Percentiles rank a stretch among this genome's conserved stretches.
These are phyloP conservation scores for Solanum paucissectum DNA, from an alignment of 257 asterid genomes.

Conservation along the genomic window DNA sequence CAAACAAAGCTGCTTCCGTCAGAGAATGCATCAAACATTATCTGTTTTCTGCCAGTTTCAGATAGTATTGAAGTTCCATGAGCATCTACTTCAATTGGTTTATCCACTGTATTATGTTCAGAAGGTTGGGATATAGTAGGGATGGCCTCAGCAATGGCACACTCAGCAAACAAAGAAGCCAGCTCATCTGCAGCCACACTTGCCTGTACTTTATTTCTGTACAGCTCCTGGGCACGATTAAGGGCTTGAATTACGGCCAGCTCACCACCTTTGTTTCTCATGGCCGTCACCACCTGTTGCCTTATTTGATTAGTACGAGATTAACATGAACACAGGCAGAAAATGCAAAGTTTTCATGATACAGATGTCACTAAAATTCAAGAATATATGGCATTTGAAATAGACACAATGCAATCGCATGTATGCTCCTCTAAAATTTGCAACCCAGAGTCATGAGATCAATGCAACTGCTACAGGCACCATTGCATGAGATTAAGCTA, in stretches of 20 bases:
- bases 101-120: conserved; percentile 12
- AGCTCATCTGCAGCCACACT: conserved; percentile 77
- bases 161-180: conserved; percentile 81
- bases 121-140: conserved; percentile 30
- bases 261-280: conserved; percentile 76
- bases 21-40: conserved; percentile 67
- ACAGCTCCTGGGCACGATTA: conserved; percentile 62
- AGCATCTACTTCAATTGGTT: conserved; percentile 28
- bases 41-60: conserved; percentile 67
- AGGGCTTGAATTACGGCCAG: conserved; percentile 55
- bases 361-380: neutral
- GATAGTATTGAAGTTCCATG: conserved; percentile 69
- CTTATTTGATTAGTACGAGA: neutral
- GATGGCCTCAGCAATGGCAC: conserved; percentile 85
- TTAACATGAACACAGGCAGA: neutral
- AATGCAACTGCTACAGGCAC: neutral
- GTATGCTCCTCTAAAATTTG: neutral
- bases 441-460: neutral
- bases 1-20: conserved; percentile 97
- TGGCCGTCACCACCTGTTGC: conserved; percentile 70
- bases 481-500: neutral
- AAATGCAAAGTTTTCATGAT: neutral
- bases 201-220: conserved; percentile 50
- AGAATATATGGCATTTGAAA: neutral
- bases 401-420: neutral